Evolutionary conservation across 257 asterid species (phyloP), one percentile per base, ranked within the genome.

Genomic region (Rubia yunnanensis): DNA sequence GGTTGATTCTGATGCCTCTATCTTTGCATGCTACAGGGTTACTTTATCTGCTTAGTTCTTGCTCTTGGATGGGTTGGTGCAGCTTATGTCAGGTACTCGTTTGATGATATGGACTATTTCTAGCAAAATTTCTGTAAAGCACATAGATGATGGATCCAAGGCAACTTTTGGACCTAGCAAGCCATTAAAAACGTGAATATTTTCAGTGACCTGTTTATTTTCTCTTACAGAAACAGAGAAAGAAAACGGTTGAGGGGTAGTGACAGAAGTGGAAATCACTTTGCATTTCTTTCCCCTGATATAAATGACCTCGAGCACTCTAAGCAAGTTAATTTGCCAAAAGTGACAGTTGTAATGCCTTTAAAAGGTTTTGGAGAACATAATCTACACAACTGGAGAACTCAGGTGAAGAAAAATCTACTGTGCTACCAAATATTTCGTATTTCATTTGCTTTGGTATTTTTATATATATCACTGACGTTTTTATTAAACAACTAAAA

Each of bases 31-130:
- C 62, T 80, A 73, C 88, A 94, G 99, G 99, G 99, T 65, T 86
- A 74, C 75, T 11, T 69, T 10, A 90, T 94, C 68, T 86, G 96
- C 86, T 81, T 90, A 70, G 2, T 68, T 67, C 98, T 94, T 69
- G 96, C 96, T 67, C 86, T 86, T 86, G 99, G 99, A 70, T 94
- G 99, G 99, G 85, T 76, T 69, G 74, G 80, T 77, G 99, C 99
- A 77, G 84, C 98, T 56, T 82, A 73, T 75, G 96, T 94, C 77
- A 94, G 99, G 99, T 90, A 85, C 34, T 65, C 0, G 20, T 56
- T 61, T 65, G 52, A 54, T 67, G 55, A 28, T 23, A 70, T 62
- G 61, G 70, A 30, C 18, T 30, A 15, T 28, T 5, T 57, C 24
- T 17, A 20, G 64, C 14, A 36, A 66, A 10, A 30, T 44, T 68